phyloP scores from a whole-genome alignment of 2,329 filamentous ascomycete genomes.

The Pezizomycotina sp. region DNA sequence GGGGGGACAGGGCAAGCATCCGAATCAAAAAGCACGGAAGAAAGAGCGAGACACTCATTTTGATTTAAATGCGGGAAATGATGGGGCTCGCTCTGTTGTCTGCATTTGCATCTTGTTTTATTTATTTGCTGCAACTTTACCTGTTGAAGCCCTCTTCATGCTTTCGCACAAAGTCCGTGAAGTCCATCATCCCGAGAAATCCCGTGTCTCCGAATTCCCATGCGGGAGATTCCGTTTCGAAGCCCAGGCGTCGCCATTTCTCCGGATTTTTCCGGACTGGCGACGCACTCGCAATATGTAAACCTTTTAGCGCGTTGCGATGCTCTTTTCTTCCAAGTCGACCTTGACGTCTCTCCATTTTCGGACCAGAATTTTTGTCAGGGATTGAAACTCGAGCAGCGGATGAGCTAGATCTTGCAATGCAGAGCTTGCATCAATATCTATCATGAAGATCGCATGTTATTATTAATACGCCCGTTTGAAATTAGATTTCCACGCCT shows the following conservation, averaged over 20 bases:
- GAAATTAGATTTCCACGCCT: neutral
- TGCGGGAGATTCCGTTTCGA: conserved; percentile 74
- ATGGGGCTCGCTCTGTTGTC: too few species aligned
- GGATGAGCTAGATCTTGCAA: conserved; percentile 82
- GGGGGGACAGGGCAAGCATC: too few species aligned
- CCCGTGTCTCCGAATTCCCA: conserved; percentile 73
- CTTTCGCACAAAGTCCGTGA: conserved; percentile 83
- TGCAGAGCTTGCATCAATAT: conserved; percentile 81
- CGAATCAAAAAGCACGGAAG: too few species aligned
- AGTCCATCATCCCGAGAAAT: conserved; percentile 91
- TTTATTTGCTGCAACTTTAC: conserved; percentile 32
- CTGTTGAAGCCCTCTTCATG: conserved; percentile 87
- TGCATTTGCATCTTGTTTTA: too few species aligned
- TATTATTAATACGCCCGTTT: neutral
- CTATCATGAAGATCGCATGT: conserved; percentile 28
- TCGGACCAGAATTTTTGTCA: conserved; percentile 72
- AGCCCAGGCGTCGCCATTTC: conserved; percentile 85
- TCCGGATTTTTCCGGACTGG: conserved; percentile 64
- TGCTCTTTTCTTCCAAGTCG: conserved; percentile 78
- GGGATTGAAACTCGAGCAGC: conserved; percentile 76
- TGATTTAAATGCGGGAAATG: too few species aligned
- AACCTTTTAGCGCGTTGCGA: conserved; percentile 64
- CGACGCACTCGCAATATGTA: conserved; percentile 68
- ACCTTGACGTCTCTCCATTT: conserved; percentile 79
- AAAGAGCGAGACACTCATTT: too few species aligned